These are phyloP conservation scores for Glutinoglossum americanum DNA, from an alignment of 495 filamentous ascomycete species.

Conservation along the genomic window DNA sequence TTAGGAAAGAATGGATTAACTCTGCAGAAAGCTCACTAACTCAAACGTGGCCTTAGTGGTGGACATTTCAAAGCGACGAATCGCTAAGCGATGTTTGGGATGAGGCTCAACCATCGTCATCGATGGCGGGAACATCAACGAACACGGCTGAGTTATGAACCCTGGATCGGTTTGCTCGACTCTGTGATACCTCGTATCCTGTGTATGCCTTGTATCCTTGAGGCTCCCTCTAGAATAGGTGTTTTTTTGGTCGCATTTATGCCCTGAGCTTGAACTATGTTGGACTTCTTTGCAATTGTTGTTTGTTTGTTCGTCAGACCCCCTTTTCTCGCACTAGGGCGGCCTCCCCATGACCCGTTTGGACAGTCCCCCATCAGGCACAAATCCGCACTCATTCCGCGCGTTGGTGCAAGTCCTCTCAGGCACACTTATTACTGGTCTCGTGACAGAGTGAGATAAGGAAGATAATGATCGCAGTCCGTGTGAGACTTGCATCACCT, in stretches of 20 bases:
- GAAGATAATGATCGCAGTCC: background rate
- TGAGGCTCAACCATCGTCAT: conserved; percentile 3
- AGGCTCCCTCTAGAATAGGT: too few relatives aligned
- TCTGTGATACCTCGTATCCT: too few relatives aligned
- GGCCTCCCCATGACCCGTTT: background rate
- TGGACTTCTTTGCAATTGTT: too few relatives aligned
- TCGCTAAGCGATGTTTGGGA: background rate
- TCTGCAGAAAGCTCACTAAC: background rate
- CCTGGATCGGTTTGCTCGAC: too few relatives aligned
- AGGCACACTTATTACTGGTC: background rate
- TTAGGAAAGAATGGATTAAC: background rate
- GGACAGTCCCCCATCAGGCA: background rate
- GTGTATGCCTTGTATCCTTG: too few relatives aligned
- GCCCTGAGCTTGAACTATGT: too few relatives aligned
- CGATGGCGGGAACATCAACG: background rate
- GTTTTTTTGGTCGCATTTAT: too few relatives aligned
- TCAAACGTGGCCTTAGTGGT: background rate
- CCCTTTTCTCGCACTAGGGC: background rate
- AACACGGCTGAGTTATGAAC: too few relatives aligned
- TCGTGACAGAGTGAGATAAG: conserved; percentile 2
- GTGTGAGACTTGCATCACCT: background rate
- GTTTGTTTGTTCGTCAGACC: background rate
- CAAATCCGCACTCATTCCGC: background rate
- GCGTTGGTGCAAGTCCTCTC: background rate
- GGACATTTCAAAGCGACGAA: background rate